Base-by-base conservation (phyloP, 805 yeast genomes). In the Candida dajiaensis region DNA sequence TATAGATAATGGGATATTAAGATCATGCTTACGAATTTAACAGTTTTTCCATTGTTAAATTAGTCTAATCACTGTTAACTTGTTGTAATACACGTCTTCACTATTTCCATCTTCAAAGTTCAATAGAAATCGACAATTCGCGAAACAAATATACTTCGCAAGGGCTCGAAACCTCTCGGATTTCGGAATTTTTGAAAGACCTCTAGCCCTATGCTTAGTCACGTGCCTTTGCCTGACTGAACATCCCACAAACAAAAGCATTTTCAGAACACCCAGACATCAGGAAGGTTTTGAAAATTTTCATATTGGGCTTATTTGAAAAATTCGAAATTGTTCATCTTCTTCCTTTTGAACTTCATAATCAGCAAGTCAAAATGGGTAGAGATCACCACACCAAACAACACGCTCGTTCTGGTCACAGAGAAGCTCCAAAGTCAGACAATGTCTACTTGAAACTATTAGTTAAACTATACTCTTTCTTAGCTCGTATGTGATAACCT, bases 371-470 rank as follows among this genome's bases (percentile, higher is more conserved):
- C 44, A 75, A 66, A 69, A 90, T 90, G 98, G 98, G 97, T 84
- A 88, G 84, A 78, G 98, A 94, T 81, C 96, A 88, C 81, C 80
- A 85, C 77, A 73, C 82, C 73, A 94, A 92, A 78, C 97, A 89
- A 79, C 99, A 94, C 85, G 81, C 80, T 71, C 88, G 89, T 78
- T 77, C 84, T 64, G 84, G 95, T 77, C 96, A 89, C 89, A 89
- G 99, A 80, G 78, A 85, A 72, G 97, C 97, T 77, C 99, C 99
- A 80, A 89, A 89, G 83, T 92, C 98, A 63, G 96, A 94, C 80
- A 94, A 94, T 74, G 97, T 90, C 78, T 94, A 94, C 97, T 81
- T 94, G 79, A 86, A 85, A 78, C 78, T 94, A 72, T 85, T 94
- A 77, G 98, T 92, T 75, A 92, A 92, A 85, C 81, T 94, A 68